These are phyloP conservation scores for Beauveria sp. DNA, from an alignment of 2,329 filamentous ascomycete species.

Conservation along the genomic window DNA sequence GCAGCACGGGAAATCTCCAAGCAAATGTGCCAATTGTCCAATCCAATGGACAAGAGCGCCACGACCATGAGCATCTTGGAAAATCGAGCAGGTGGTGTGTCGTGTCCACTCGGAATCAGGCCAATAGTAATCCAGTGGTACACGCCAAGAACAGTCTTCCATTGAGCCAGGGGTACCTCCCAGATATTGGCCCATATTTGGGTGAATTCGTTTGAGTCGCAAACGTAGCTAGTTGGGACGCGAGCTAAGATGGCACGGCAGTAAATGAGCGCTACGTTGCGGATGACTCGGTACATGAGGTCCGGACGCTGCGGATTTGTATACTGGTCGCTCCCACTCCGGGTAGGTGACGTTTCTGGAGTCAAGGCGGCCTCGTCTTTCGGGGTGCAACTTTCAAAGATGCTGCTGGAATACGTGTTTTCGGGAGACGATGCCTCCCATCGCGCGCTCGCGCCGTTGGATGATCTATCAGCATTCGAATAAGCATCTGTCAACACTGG, in stretches of 20 bases:
- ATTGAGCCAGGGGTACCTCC: constrained; percentile 37
- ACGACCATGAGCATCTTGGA: constrained; percentile 38
- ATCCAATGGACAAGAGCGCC: constrained; percentile 35
- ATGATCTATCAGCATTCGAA: background rate
- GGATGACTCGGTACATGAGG: constrained; percentile 39
- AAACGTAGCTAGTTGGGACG: constrained; percentile 33
- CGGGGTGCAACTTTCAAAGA: constrained; percentile 8
- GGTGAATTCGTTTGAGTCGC: constrained; percentile 31
- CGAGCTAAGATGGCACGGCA: constrained; percentile 36
- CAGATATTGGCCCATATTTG: constrained; percentile 40
- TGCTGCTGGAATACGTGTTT: constrained; percentile 8
- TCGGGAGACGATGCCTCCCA: constrained; percentile 5
- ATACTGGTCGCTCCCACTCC: constrained; percentile 14
- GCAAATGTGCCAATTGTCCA: constrained; percentile 42
- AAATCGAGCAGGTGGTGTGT: constrained; percentile 33
- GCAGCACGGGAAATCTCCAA: constrained; percentile 28
- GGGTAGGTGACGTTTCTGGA: constrained; percentile 2
- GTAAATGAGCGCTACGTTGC: constrained; percentile 40
- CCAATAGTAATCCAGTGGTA: constrained; percentile 41
- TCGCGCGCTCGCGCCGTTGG: constrained; percentile 14
- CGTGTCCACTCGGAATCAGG: constrained; percentile 32
- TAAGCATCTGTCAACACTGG: background rate
- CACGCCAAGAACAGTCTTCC: constrained; percentile 40
- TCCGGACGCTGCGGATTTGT: constrained; percentile 24
- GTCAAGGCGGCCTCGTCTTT: background rate